Conservation (phyloP, 2,329 filamentous ascomycete genomes). For the Chaetomiaceae sp. region DNA sequence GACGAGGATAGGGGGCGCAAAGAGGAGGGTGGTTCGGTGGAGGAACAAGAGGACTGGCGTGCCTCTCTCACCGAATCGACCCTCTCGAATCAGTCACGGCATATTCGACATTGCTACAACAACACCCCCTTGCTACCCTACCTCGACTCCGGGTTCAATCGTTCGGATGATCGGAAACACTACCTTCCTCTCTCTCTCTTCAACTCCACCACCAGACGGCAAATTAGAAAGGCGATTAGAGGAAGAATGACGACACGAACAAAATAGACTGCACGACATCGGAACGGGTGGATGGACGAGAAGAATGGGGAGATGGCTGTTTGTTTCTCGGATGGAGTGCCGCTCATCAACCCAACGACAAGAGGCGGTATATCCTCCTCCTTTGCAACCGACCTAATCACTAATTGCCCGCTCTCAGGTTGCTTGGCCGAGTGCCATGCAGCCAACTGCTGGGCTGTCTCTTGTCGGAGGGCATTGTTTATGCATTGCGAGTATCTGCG, state of each 20-base stretch:
- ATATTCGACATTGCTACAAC: too few relatives aligned
- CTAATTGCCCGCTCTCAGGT: not conserved
- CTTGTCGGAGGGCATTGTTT: not conserved
- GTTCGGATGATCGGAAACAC: too few relatives aligned
- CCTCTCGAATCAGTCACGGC: too few relatives aligned
- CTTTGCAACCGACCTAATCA: not conserved
- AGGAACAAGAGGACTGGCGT: too few relatives aligned
- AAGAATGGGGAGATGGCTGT: not conserved
- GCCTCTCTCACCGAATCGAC: too few relatives aligned
- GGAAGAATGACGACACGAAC: not conserved
- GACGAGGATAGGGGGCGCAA: not conserved
- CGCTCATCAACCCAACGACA: not conserved
- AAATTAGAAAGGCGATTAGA: not conserved
- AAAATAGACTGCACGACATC: not conserved
- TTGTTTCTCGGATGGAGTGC: not conserved
- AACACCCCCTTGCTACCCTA: not conserved
- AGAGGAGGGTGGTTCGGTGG: not conserved
- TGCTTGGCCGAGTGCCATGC: not conserved
- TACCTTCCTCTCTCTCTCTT: not conserved
- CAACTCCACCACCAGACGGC: not conserved
- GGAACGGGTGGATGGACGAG: not conserved
- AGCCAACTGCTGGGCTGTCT: too few relatives aligned
- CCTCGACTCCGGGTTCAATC: too few relatives aligned
- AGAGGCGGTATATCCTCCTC: not conserved
- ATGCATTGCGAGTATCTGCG: too few relatives aligned